These are phyloP conservation scores for Macadamia integrifolia DNA, from an alignment of 164 flowering plant genomes.

Conservation along the genomic window DNA sequence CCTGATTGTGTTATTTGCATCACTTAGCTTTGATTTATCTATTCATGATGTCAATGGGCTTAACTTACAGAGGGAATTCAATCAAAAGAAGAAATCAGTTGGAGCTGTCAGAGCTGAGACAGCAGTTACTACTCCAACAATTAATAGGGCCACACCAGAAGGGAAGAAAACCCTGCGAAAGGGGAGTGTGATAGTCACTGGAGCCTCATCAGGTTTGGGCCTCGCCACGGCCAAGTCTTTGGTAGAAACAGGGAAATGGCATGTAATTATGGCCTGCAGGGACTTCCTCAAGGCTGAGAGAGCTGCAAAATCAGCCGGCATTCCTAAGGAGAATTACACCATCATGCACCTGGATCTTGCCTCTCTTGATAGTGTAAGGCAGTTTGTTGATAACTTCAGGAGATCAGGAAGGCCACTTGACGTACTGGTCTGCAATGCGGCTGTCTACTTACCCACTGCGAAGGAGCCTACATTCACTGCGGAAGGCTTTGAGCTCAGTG, in stretches of 20 bases:
- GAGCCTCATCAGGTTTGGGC: slow-evolving; percentile 96
- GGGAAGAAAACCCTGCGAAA: slow-evolving; percentile 86
- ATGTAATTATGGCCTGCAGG: slow-evolving; percentile 92
- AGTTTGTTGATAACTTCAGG: slow-evolving; percentile 75
- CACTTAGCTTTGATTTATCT: too few species aligned
- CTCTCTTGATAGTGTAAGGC: slow-evolving; percentile 94
- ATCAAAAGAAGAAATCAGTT: slow-evolving; percentile 28
- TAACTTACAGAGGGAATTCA: slow-evolving; percentile 39
- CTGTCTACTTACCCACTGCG: slow-evolving; percentile 90
- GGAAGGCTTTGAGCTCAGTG: slow-evolving; percentile 93
- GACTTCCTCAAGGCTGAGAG: slow-evolving; percentile 93
- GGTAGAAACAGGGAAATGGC: slow-evolving; percentile 89
- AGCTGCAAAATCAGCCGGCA: slow-evolving; percentile 84
- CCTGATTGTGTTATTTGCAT: too few species aligned
- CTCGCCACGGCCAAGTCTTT: slow-evolving; percentile 89
- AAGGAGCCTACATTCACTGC: slow-evolving; percentile 89
- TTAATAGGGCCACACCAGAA: slow-evolving; percentile 37
- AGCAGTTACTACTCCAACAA: slow-evolving; percentile 48
- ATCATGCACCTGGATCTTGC: slow-evolving; percentile 94
- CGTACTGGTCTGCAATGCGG: slow-evolving; percentile 94
- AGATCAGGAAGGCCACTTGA: slow-evolving; percentile 73
- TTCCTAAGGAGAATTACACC: slow-evolving; percentile 73
- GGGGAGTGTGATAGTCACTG: slow-evolving; percentile 76
- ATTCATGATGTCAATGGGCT: neutral
- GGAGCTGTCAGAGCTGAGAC: slow-evolving; percentile 61